Percentiles rank a stretch among this genome's conserved stretches.
Conservation (phyloP, 352 stramenopile genomes). For the Globisporangium irregulare region DNA sequence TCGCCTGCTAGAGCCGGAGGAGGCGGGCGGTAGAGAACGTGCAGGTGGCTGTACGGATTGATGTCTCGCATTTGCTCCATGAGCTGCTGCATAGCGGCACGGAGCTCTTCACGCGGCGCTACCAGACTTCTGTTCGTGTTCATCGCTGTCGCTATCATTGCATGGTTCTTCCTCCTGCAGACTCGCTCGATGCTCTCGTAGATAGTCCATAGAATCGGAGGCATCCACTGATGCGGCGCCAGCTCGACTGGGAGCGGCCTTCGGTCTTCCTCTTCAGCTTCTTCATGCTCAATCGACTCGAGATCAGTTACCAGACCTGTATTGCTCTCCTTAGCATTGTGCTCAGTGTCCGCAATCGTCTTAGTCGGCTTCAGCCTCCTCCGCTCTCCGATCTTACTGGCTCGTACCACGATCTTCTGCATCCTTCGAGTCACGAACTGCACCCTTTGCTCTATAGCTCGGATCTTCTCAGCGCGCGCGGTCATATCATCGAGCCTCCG, state of each 20-base stretch:
- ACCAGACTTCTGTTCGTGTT: background rate
- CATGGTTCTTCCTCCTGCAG: background rate
- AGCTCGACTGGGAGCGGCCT: constrained; percentile 16
- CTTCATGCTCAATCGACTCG: background rate
- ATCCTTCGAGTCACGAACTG: background rate
- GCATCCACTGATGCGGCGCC: constrained; percentile 34
- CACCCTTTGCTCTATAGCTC: background rate
- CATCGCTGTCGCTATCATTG: background rate
- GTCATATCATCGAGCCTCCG: background rate
- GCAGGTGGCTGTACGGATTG: constrained; percentile 43
- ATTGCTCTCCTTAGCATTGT: background rate
- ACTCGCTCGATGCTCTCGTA: constrained; percentile 28
- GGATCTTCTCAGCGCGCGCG: background rate
- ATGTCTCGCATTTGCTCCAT: constrained; percentile 25
- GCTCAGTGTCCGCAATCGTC: background rate
- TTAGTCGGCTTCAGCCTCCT: background rate
- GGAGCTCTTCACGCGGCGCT: constrained; percentile 20
- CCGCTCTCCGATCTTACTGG: background rate
- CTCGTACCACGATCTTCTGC: background rate
- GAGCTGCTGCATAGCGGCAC: constrained; percentile 28
- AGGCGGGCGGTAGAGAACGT: constrained; percentile 38
- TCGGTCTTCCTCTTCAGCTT: background rate
- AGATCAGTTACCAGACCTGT: background rate
- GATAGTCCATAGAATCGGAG: constrained; percentile 29
- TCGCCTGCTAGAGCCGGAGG: constrained; percentile 18